phyloP scores from a whole-genome alignment of 768 basidiomycete genomes.

The Tephrocybe sp. region DNA sequence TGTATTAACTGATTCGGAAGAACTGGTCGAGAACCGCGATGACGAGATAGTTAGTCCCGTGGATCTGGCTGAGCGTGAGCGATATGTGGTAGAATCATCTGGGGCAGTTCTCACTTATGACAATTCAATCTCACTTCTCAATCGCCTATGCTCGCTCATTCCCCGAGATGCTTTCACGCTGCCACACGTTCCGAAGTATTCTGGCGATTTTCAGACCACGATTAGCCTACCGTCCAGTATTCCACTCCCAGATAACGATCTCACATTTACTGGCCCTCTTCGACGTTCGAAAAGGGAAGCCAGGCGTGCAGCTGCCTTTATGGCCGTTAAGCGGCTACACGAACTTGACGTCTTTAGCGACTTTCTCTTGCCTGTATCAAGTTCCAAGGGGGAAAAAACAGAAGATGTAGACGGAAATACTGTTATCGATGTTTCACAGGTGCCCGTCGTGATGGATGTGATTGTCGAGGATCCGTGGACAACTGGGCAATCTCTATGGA shows the following conservation, averaged over 20 bases:
- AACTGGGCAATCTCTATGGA: conserved; percentile 51
- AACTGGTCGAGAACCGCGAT: conserved; percentile 39
- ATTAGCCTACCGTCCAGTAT: conserved; percentile 69
- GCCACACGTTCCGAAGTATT: conserved; percentile 55
- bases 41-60: conserved; percentile 39
- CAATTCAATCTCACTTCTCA: conserved; percentile 66
- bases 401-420: conserved; percentile 52
- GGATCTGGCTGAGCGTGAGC: conserved; percentile 66
- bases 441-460: conserved; percentile 58
- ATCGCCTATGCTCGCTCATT: conserved; percentile 75
- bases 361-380: conserved; percentile 71
- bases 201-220: conserved; percentile 53
- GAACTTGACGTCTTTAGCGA: conserved; percentile 78
- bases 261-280: conserved; percentile 56
- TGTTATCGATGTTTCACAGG: conserved; percentile 37
- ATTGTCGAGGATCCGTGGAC: conserved; percentile 67
- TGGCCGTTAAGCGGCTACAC: conserved; percentile 69
- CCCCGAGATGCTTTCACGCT: conserved; percentile 70
- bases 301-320: conserved; percentile 78
- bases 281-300: conserved; percentile 76
- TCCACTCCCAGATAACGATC: conserved; percentile 51
- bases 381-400: conserved; percentile 42
- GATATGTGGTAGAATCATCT: conserved; percentile 67
- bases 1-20: conserved; percentile 30
- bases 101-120: conserved; percentile 81